Conservation (phyloP, 2,329 filamentous ascomycete species). For the Colletotrichum liaoningense region DNA sequence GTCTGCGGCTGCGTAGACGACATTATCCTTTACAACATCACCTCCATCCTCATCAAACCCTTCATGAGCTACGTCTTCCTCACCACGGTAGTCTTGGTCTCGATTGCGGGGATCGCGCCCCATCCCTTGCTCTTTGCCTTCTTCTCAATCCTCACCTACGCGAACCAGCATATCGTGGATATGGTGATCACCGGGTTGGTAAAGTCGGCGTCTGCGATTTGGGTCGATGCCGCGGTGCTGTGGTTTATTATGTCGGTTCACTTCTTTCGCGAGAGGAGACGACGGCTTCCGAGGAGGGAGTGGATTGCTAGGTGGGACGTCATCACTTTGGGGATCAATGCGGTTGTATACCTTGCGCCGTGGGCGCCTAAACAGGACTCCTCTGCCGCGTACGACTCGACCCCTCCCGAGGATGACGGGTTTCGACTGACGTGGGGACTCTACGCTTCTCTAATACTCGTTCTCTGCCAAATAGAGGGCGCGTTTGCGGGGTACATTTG, state of each 20-base stretch:
- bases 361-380: too few relatives aligned
- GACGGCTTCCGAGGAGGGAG: neutral
- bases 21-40: neutral
- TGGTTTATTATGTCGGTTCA: neutral
- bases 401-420: too few relatives aligned
- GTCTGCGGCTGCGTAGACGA: too few relatives aligned
- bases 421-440: neutral
- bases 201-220: neutral
- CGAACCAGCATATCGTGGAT: too few relatives aligned
- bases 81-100: neutral
- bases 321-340: neutral
- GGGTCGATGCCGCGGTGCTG: neutral
- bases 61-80: neutral
- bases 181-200: neutral
- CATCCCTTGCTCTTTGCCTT: neutral
- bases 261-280: neutral
- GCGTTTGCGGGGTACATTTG: neutral
- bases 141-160: neutral
- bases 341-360: too few relatives aligned
- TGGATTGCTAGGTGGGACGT: neutral
- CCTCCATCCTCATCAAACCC: neutral
- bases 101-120: too few relatives aligned
- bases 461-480: neutral
- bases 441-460: neutral
- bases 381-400: neutral